phyloP scores from a whole-genome alignment of 139 green algal genomes.

The Micractinium sp. region DNA sequence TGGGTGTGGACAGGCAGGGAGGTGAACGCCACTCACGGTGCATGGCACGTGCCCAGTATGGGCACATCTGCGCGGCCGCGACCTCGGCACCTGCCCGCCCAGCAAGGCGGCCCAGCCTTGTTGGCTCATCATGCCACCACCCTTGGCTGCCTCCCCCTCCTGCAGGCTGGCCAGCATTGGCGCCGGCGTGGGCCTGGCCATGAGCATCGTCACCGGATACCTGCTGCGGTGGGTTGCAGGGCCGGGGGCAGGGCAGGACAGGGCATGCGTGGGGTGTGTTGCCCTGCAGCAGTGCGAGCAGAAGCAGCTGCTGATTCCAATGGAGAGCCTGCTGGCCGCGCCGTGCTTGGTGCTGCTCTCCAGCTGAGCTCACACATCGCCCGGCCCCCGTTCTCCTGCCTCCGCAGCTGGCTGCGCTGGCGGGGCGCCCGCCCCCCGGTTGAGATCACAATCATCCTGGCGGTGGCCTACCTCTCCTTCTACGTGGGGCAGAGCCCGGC shows the following conservation, averaged over 20 bases:
- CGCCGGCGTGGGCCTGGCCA: slow-evolving; percentile 61
- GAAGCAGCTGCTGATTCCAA: too few relatives aligned
- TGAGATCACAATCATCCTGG: slow-evolving; percentile 78
- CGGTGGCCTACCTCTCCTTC: slow-evolving; percentile 78
- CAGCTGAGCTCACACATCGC: neutral
- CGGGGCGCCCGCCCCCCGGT: slow-evolving; percentile 45
- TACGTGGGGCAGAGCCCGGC: slow-evolving; percentile 74
- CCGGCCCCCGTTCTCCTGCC: neutral
- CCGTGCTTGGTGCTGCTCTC: neutral
- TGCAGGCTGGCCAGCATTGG: slow-evolving; percentile 57
- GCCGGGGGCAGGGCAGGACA: neutral
- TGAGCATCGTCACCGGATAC: slow-evolving; percentile 54
- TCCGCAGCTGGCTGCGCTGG: slow-evolving; percentile 55
- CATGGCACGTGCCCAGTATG: too few relatives aligned
- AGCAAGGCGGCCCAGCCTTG: too few relatives aligned
- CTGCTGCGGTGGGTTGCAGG: slow-evolving; percentile 46
- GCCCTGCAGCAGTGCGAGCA: neutral
- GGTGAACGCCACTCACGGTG: too few relatives aligned
- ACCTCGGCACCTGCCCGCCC: too few relatives aligned
- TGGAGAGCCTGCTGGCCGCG: neutral
- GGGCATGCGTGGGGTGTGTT: neutral
- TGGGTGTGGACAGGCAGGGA: too few relatives aligned
- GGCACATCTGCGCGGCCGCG: too few relatives aligned
- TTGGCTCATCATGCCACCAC: too few relatives aligned
- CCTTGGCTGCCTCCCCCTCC: neutral